Conservation (phyloP, 371 early-diverging fungal species). For the Actinomortierella ambigua region DNA sequence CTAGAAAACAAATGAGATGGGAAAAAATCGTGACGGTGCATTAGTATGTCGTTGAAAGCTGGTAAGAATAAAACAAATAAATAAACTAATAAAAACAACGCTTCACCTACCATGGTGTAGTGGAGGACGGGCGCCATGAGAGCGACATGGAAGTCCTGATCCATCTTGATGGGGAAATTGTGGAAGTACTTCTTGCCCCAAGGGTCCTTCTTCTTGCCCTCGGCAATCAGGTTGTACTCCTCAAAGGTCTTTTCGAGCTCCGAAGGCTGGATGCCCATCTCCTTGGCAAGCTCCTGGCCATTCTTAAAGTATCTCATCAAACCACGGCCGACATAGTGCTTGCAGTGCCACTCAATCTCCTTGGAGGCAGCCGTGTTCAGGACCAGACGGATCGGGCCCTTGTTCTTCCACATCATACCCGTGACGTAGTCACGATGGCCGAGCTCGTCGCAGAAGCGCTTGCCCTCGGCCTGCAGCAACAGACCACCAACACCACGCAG, state of each 20-base stretch:
- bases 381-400: constrained; percentile 87
- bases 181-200: constrained; percentile 94
- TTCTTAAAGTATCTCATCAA: constrained; percentile 81
- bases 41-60: background rate
- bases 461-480: constrained; percentile 80
- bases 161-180: constrained; percentile 76
- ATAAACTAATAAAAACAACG: background rate
- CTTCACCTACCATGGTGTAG: constrained; percentile 83
- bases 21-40: no score
- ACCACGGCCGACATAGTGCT: constrained; percentile 92
- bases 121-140: constrained; percentile 92
- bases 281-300: constrained; percentile 81
- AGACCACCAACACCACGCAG: constrained; percentile 96
- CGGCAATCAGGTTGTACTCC: constrained; percentile 82
- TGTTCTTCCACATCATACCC: constrained; percentile 80
- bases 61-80: background rate
- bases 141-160: constrained; percentile 83
- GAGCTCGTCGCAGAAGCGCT: constrained; percentile 94
- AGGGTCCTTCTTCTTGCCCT: constrained; percentile 73
- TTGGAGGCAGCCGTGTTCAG: constrained; percentile 86
- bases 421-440: constrained; percentile 89
- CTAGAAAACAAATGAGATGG: no score
- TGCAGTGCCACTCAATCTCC: constrained; percentile 95
- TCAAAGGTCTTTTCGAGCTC: constrained; percentile 78
- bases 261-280: constrained; percentile 73